Percentiles rank a stretch among this genome's conserved stretches.
These are phyloP conservation scores for Lactarius hengduanensis DNA, from an alignment of 768 basidiomycete genomes.

Conservation along the genomic window DNA sequence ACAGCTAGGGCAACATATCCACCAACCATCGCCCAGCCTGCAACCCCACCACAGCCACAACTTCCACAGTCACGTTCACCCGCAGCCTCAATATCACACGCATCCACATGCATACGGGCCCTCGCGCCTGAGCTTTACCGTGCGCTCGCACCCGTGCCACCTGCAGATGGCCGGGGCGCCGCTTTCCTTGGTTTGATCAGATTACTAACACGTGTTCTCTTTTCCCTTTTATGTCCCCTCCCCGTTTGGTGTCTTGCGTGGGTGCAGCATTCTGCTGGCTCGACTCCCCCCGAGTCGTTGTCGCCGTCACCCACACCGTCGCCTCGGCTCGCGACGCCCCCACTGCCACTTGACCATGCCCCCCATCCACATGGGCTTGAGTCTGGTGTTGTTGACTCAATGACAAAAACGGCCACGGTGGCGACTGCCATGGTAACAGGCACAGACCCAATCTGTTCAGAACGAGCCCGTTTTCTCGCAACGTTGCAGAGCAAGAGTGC, in stretches of 20 bases:
- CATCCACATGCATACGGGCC: conserved; percentile 34
- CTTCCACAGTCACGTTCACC: conserved; percentile 7
- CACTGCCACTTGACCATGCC: conserved; percentile 9
- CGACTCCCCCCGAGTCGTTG: conserved; percentile 19
- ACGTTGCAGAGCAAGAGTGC: conserved; percentile 60
- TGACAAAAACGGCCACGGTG: not conserved
- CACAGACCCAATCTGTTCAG: conserved; percentile 32
- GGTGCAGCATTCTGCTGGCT: conserved; percentile 15
- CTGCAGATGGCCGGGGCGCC: conserved; percentile 23
- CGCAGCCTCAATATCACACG: conserved; percentile 28
- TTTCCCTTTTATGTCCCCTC: conserved; percentile 10
- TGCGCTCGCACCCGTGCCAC: conserved; percentile 32
- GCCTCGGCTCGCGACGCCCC: conserved; percentile 25
- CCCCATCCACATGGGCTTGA: conserved; percentile 18
- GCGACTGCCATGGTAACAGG: not conserved
- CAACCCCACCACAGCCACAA: conserved; percentile 10
- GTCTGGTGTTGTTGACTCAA: not conserved
- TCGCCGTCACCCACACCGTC: conserved; percentile 20
- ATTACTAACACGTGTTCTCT: conserved; percentile 14
- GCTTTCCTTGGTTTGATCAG: conserved; percentile 8
- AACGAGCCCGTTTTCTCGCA: conserved; percentile 52
- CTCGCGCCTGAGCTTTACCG: conserved; percentile 40
- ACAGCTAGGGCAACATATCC: conserved; percentile 9
- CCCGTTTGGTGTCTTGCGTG: too few relatives aligned
- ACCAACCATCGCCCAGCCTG: conserved; percentile 12